A percentile compares a stretch with the other conserved stretches of the same genome.
phyloP scores from a whole-genome alignment of 441 rosid species.

The Corymbia calophylla region DNA sequence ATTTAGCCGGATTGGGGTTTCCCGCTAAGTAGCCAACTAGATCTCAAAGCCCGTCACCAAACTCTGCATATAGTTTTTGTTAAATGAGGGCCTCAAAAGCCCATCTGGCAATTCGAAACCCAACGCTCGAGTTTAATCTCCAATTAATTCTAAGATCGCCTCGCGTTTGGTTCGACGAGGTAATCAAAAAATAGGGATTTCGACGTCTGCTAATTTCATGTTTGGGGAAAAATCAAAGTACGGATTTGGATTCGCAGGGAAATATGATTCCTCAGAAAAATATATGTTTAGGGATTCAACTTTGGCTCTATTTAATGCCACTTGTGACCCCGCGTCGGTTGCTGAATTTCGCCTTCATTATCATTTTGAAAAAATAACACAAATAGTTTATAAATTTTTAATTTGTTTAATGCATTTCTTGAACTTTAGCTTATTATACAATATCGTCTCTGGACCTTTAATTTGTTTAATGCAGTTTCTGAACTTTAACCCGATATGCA shows the following conservation, averaged over 20 bases:
- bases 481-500: too few species aligned
- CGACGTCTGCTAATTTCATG: neutral
- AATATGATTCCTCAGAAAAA: neutral
- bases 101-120: neutral
- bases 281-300: too few species aligned
- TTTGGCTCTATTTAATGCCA: too few species aligned
- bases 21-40: neutral
- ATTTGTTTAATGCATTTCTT: too few species aligned
- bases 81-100: fast-evolving
- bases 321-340: too few species aligned
- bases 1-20: neutral
- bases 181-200: fast-evolving
- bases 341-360: too few species aligned
- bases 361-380: too few species aligned
- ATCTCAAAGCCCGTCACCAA: fast-evolving
- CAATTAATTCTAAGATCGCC: fast-evolving
- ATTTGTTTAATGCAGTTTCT: too few species aligned
- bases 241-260: fast-evolving
- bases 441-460: too few species aligned
- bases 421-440: too few species aligned
- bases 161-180: fast-evolving
- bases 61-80: neutral
- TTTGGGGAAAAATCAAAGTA: neutral
- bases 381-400: too few species aligned
- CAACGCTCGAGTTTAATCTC: fast-evolving